Evolutionary conservation across 768 basidiomycete species (phyloP).

Genomic region (Lentinula raphanica): DNA sequence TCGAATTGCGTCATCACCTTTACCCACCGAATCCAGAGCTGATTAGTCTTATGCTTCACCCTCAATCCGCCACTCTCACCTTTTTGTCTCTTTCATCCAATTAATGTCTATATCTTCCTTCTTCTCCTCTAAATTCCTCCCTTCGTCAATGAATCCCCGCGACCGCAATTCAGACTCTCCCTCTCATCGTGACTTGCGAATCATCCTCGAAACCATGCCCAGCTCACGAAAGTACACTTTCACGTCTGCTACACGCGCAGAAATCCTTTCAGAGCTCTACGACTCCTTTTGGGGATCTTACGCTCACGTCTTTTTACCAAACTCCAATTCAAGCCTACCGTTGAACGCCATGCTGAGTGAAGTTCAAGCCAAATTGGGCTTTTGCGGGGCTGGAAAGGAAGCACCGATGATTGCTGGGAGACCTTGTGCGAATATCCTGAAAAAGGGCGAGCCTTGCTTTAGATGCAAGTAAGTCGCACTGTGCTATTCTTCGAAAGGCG

Average conservation of each 20-base stretch:
- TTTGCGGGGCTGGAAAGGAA: conserved; percentile 55
- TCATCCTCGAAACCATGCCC: conserved; percentile 77
- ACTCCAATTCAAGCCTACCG: conserved; percentile 57
- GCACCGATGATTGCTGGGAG: conserved; percentile 61
- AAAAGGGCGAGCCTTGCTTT: conserved; percentile 89
- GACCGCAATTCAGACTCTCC: conserved; percentile 59
- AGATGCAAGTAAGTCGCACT: conserved; percentile 74
- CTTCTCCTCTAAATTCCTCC: conserved; percentile 43
- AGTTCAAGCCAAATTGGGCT: conserved; percentile 55
- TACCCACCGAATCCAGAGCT: neutral
- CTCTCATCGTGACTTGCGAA: conserved; percentile 68
- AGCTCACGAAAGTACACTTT: conserved; percentile 74
- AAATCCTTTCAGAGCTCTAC: conserved; percentile 79
- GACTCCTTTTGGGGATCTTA: conserved; percentile 79
- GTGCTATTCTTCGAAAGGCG: neutral
- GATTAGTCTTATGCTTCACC: neutral
- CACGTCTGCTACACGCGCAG: conserved; percentile 66
- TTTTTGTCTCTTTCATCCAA: neutral
- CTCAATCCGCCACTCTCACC: neutral
- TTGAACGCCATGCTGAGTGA: conserved; percentile 63
- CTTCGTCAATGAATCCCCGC: conserved; percentile 47
- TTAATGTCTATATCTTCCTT: conserved; percentile 23
- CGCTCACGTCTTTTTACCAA: conserved; percentile 66
- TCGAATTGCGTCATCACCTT: too few relatives aligned
- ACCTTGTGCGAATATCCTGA: conserved; percentile 81